Evolutionary conservation across 805 yeast genomes (phyloP).

Genomic region (Hanseniaspora lachancei): DNA sequence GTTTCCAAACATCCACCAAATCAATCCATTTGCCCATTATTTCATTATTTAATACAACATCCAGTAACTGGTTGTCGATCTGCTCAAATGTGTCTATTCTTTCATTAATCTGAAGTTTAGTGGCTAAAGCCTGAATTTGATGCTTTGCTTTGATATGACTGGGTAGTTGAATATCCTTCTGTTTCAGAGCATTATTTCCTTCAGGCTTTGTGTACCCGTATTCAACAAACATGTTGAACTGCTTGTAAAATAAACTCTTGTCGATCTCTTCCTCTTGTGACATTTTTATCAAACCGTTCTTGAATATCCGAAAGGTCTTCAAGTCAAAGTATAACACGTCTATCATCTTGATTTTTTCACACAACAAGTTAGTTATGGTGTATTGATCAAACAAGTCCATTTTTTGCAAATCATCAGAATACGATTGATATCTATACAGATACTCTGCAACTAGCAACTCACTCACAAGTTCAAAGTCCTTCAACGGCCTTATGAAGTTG

Average conservation of each 20-base stretch:
- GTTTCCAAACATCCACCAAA: neutral
- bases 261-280: neutral
- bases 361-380: neutral
- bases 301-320: neutral
- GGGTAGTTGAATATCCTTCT: neutral
- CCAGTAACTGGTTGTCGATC: neutral
- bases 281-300: neutral
- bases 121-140: too few relatives aligned
- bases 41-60: neutral
- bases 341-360: neutral
- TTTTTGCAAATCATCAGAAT: neutral
- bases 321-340: slow-evolving; percentile 8
- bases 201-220: neutral
- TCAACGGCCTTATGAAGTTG: neutral
- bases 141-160: neutral
- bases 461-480: neutral
- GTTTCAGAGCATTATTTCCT: neutral
- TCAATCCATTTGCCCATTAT: slow-evolving; percentile 1
- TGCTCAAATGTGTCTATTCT: neutral
- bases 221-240: neutral
- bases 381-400: neutral
- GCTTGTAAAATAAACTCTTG: neutral
- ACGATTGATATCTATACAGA: neutral
- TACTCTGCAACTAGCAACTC: neutral
- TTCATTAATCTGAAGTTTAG: neutral